Evolutionary conservation across 345 rosid genomes (phyloP).

Genomic region (Hirschfeldia incana): DNA sequence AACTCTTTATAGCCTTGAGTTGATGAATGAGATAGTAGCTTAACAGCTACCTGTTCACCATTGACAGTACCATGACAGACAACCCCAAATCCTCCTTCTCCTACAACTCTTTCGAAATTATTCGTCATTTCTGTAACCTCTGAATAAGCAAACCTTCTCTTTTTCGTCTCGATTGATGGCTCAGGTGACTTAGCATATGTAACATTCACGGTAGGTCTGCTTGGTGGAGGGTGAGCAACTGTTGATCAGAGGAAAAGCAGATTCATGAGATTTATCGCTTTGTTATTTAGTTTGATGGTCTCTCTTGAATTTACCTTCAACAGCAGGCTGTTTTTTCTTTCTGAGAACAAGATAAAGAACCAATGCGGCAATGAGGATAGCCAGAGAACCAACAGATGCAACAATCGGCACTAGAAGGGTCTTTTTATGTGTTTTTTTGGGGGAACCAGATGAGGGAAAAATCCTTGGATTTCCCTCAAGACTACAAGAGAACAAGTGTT

Average conservation of each 20-base stretch:
- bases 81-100: conserved; percentile 57
- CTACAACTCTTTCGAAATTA: conserved; percentile 40
- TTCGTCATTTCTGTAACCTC: conserved; percentile 42
- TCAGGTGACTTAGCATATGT: conserved; percentile 11
- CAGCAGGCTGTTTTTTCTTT: conserved; percentile 15
- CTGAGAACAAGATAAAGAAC: conserved; percentile 15
- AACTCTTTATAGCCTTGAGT: conserved; percentile 48
- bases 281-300: not conserved
- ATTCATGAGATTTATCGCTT: not conserved
- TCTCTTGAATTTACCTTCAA: conserved; percentile 7
- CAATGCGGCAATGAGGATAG: conserved; percentile 8
- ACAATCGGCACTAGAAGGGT: not conserved
- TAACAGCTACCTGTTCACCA: conserved; percentile 54
- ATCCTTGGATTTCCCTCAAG: conserved; percentile 12
- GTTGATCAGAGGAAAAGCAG: not conserved
- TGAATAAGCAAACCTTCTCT: conserved; percentile 31
- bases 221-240: conserved; percentile 4
- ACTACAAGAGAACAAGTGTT: conserved; percentile 7
- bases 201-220: not conserved
- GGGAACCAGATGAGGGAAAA: not conserved
- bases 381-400: conserved; percentile 25
- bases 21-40: conserved; percentile 46
- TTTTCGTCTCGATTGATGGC: conserved; percentile 37
- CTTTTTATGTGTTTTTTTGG: not conserved
- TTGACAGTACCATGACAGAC: conserved; percentile 47